These are phyloP conservation scores for Exophiala oligosperma DNA, from an alignment of 2,329 filamentous ascomycete species.

Conservation along the genomic window DNA sequence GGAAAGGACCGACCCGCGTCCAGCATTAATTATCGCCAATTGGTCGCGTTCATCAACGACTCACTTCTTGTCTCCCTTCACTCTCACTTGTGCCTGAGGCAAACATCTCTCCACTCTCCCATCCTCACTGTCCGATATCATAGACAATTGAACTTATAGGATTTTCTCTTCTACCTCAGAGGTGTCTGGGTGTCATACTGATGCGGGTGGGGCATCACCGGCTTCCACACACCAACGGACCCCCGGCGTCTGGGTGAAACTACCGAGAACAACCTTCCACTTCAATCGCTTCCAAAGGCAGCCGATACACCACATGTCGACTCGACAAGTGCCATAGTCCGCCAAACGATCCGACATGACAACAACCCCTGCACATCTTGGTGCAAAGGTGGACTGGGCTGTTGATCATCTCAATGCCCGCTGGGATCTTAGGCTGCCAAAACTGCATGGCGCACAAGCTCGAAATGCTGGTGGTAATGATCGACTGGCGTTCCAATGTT, in stretches of 20 bases:
- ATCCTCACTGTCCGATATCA: not conserved
- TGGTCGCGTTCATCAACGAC: not conserved
- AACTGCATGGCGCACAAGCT: conserved; percentile 19
- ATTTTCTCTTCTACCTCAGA: not conserved
- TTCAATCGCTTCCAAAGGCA: not conserved
- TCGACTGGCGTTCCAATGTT: conserved; percentile 30
- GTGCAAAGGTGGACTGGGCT: conserved; percentile 24
- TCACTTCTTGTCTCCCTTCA: not conserved
- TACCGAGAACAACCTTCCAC: too few relatives aligned
- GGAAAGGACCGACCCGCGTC: conserved; percentile 1
- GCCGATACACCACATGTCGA: not conserved
- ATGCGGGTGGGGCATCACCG: too few relatives aligned
- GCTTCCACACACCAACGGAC: too few relatives aligned
- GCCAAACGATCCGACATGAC: not conserved
- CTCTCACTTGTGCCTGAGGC: not conserved
- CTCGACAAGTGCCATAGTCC: not conserved
- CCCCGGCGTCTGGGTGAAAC: too few relatives aligned
- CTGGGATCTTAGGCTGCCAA: conserved; percentile 38
- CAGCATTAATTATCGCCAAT: not conserved
- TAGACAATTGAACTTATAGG: too few relatives aligned
- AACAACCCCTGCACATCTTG: conserved; percentile 17
- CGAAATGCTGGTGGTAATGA: conserved; percentile 16
- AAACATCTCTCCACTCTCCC: not conserved
- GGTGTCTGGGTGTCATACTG: not conserved
- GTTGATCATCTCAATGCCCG: conserved; percentile 37